Evolutionary conservation across 257 asterid genomes (phyloP).

Genomic region (Rehmannia glutinosa): DNA sequence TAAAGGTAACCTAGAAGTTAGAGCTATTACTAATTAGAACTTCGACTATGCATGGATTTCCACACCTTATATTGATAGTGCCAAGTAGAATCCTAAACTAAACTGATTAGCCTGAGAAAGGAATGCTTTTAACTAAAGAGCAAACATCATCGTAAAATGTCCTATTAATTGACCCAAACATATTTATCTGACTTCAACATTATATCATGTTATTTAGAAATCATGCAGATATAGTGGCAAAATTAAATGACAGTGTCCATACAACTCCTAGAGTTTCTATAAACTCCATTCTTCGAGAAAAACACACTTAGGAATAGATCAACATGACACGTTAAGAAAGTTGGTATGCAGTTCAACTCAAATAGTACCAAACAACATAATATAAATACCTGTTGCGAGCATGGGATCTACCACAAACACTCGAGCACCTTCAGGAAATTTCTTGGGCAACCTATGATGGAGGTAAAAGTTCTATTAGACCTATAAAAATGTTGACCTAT

Average conservation of each 20-base stretch:
- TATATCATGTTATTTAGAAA: background rate
- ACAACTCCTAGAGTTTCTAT: background rate
- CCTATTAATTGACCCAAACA: no score
- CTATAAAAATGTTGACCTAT: background rate
- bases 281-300: background rate
- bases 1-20: background rate
- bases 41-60: background rate
- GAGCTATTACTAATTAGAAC: background rate
- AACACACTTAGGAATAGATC: background rate
- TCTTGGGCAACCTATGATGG: conserved; percentile 72
- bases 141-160: no score
- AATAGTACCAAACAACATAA: background rate
- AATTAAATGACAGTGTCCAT: background rate
- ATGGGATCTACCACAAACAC: conserved; percentile 90
- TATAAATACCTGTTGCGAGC: conserved; percentile 87
- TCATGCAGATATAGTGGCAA: background rate
- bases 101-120: background rate
- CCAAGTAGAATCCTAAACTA: background rate
- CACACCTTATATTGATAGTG: background rate
- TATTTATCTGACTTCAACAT: background rate
- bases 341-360: background rate
- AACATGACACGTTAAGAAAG: background rate
- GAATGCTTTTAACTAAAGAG: background rate
- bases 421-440: conserved; percentile 79
- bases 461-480: conserved; percentile 7